These are phyloP conservation scores for Trichothecium sympodiale DNA, from an alignment of 2,329 filamentous ascomycete species.

Conservation along the genomic window DNA sequence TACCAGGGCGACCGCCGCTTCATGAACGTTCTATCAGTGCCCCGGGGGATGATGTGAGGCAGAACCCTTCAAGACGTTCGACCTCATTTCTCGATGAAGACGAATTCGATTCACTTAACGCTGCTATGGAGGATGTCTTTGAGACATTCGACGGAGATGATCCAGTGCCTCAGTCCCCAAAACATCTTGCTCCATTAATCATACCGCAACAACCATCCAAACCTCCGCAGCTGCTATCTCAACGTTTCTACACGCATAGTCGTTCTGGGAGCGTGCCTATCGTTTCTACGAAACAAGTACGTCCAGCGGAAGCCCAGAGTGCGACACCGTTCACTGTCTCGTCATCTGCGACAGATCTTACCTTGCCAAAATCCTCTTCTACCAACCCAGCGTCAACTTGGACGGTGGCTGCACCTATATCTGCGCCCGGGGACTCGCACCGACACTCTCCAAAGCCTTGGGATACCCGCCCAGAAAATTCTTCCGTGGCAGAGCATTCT, in stretches of 20 bases:
- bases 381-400: slow-evolving; percentile 22
- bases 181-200: slow-evolving; percentile 42
- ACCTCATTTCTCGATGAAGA: slow-evolving; percentile 9
- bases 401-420: slow-evolving; percentile 36
- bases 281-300: not conserved
- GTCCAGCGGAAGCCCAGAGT: not conserved
- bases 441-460: slow-evolving; percentile 32
- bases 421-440: slow-evolving; percentile 32
- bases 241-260: slow-evolving; percentile 32
- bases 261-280: slow-evolving; percentile 30
- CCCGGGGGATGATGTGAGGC: slow-evolving; percentile 39
- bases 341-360: slow-evolving; percentile 23
- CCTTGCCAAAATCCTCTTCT: slow-evolving; percentile 34
- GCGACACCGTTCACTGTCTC: not conserved
- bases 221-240: slow-evolving; percentile 13
- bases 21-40: slow-evolving; percentile 55
- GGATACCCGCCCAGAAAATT: slow-evolving; percentile 23
- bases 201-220: slow-evolving; percentile 29
- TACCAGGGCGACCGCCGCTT: slow-evolving; percentile 52
- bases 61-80: slow-evolving; percentile 15
- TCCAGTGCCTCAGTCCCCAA: slow-evolving; percentile 35
- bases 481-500: slow-evolving; percentile 8
- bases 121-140: slow-evolving; percentile 12
- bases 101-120: slow-evolving; percentile 7
- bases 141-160: slow-evolving; percentile 12